These are phyloP conservation scores for Colletotrichum caudatum DNA, from an alignment of 2,329 filamentous ascomycete species.

Conservation along the genomic window DNA sequence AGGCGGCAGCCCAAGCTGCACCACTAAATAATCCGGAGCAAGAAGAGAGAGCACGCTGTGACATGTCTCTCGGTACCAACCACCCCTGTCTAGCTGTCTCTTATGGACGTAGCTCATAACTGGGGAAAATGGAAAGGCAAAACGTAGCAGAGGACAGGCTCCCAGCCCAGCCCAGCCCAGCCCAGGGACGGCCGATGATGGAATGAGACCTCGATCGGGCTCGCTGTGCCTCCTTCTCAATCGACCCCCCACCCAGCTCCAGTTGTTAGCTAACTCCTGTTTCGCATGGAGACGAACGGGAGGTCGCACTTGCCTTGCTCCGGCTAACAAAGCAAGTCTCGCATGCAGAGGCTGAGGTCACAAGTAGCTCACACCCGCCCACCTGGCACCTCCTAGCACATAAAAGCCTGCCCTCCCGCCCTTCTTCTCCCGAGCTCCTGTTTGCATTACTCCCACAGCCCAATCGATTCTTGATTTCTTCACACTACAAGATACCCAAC, in stretches of 20 bases:
- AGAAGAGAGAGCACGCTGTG: not conserved
- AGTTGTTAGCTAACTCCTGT: constrained; percentile 28
- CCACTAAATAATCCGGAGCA: not conserved
- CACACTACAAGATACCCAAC: constrained; percentile 35
- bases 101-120: constrained; percentile 11
- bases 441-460: constrained; percentile 11
- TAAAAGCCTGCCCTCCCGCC: constrained; percentile 41
- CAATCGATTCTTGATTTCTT: constrained; percentile 33
- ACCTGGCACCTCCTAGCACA: constrained; percentile 25
- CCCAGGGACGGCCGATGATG: constrained; percentile 32
- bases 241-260: constrained; percentile 7
- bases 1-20: not conserved
- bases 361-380: constrained; percentile 31
- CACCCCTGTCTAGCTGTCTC: constrained; percentile 6
- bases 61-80: constrained; percentile 7
- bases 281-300: constrained; percentile 26
- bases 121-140: not conserved
- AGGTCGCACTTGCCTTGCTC: constrained; percentile 28
- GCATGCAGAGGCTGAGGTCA: constrained; percentile 40
- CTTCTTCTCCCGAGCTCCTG: not conserved
- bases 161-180: not conserved
- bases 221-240: constrained; percentile 10
- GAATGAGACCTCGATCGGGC: constrained; percentile 39
- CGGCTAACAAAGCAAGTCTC: constrained; percentile 14
- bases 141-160: not conserved